Percentiles rank a stretch among this genome's conserved stretches.
phyloP scores from a whole-genome alignment of 768 basidiomycete genomes.

The Suillus discolor region DNA sequence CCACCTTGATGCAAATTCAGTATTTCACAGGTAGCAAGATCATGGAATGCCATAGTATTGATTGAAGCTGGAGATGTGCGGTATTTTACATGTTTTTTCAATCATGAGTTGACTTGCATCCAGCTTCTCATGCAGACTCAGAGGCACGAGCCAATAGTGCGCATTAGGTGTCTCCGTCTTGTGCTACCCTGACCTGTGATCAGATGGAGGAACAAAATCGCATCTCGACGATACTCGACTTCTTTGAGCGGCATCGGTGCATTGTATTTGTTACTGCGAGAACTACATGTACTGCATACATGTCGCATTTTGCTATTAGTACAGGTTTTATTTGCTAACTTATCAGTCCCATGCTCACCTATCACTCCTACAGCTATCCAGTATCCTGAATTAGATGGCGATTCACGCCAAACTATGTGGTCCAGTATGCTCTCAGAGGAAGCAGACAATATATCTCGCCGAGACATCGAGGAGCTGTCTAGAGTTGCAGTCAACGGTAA shows the following conservation, averaged over 20 bases:
- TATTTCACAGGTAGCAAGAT: neutral
- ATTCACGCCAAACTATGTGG: slow-evolving; percentile 2
- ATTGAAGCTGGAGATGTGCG: slow-evolving; percentile 3
- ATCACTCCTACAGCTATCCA: neutral
- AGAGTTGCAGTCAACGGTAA: slow-evolving; percentile 2
- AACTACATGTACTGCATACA: neutral
- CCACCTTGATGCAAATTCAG: neutral
- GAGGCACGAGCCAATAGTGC: slow-evolving; percentile 2
- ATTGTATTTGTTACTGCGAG: slow-evolving; percentile 4
- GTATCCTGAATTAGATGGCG: slow-evolving; percentile 2
- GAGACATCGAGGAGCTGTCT: slow-evolving; percentile 5
- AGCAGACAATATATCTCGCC: slow-evolving; percentile 1
- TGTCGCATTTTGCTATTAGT: slow-evolving; percentile 5
- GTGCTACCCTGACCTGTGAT: neutral
- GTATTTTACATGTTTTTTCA: neutral
- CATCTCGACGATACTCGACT: neutral
- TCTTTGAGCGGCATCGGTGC: slow-evolving; percentile 6
- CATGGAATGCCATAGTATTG: slow-evolving; percentile 3
- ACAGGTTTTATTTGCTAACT: neutral
- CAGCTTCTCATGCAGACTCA: slow-evolving; percentile 6
- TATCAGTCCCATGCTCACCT: neutral
- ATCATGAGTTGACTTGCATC: neutral
- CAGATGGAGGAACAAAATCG: slow-evolving; percentile 1
- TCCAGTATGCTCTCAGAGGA: slow-evolving; percentile 4
- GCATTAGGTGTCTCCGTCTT: neutral